Evolutionary conservation across 2,329 filamentous ascomycete species (phyloP), one percentile per base, ranked within the genome.

Genomic region (Sclerotinia subarctica): DNA sequence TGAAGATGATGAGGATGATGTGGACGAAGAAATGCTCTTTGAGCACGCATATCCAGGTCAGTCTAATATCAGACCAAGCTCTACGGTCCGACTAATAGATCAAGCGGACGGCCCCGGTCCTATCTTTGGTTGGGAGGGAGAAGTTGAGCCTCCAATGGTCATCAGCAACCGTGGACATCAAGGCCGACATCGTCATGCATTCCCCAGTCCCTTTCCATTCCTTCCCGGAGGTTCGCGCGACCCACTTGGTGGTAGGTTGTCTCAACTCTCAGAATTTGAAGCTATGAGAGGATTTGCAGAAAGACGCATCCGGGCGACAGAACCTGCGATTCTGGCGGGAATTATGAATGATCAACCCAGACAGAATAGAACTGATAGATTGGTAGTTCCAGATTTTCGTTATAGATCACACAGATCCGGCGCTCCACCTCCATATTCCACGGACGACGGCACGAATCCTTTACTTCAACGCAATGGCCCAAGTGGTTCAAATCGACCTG

Each of bases 361-460:
- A 64, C 47, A 64, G 42, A 53, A 49, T 65, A 73, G 71, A 72
- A 72, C 76, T 81, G 75, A 80, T 74, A 54, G 69, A 38, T 51
- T 75, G 72, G 69, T 78, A 74, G 76, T 75, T 47, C 73, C 74
- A 19, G 75, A 76, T 63, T 75, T 73, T 56, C 77, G 79, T 65
- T 82, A 86, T 72, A 80, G 83, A 70, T 79, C 81, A 10, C 84
- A 88, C 73, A 82, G 86, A 68, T 78, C 84, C 65, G 83, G 83
- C 58, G 83, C 82, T 46, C 70, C 73, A 51, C 70, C 80, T 26
- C 81, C 85, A 44, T 80, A 85, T 64, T 83, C 85, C 68, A 83
- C 83, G 38, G 93, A 97, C 72, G 94, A 97, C 76, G 93, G 93
- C 4, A 84, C 88, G 29, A 97, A 98, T 76, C 94, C 94, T 54